These are phyloP conservation scores for Chlamydomonas sp. DNA, from an alignment of 139 green algal species.

Conservation along the genomic window DNA sequence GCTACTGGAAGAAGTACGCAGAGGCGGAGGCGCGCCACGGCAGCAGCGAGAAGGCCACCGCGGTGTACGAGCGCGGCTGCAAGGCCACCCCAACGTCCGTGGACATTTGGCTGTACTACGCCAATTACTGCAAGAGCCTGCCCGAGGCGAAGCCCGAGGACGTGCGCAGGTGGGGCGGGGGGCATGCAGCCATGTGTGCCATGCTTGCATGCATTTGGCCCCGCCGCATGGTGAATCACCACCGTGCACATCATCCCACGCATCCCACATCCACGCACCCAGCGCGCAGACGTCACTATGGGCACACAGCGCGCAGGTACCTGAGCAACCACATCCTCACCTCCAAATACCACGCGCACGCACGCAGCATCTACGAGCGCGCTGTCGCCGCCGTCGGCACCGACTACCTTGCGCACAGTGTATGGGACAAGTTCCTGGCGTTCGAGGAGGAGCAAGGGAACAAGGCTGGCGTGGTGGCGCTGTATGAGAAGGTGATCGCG, in stretches of 20 bases:
- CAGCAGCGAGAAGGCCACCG: slow-evolving; percentile 24
- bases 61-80: slow-evolving; percentile 67
- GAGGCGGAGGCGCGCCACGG: slow-evolving; percentile 47
- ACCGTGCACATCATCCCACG: too few relatives aligned
- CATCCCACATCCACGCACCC: too few relatives aligned
- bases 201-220: background rate
- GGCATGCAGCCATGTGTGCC: slow-evolving; percentile 1
- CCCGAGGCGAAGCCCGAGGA: slow-evolving; percentile 30
- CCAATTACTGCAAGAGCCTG: slow-evolving; percentile 30
- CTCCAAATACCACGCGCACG: too few relatives aligned
- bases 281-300: too few relatives aligned
- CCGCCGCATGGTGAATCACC: too few relatives aligned
- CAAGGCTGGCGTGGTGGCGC: slow-evolving; percentile 26
- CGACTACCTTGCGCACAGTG: slow-evolving; percentile 55
- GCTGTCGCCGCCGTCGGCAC: slow-evolving; percentile 45
- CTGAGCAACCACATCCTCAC: too few relatives aligned
- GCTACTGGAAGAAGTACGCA: slow-evolving; percentile 88
- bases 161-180: slow-evolving; percentile 46
- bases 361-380: slow-evolving; percentile 72
- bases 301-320: too few relatives aligned
- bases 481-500: slow-evolving; percentile 56
- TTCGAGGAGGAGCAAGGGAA: slow-evolving; percentile 43
- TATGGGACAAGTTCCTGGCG: slow-evolving; percentile 76
- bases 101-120: slow-evolving; percentile 71
- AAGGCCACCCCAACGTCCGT: slow-evolving; percentile 59